phyloP scores from a whole-genome alignment of 352 stramenopile species.

The Globisporangium takayamanum region DNA sequence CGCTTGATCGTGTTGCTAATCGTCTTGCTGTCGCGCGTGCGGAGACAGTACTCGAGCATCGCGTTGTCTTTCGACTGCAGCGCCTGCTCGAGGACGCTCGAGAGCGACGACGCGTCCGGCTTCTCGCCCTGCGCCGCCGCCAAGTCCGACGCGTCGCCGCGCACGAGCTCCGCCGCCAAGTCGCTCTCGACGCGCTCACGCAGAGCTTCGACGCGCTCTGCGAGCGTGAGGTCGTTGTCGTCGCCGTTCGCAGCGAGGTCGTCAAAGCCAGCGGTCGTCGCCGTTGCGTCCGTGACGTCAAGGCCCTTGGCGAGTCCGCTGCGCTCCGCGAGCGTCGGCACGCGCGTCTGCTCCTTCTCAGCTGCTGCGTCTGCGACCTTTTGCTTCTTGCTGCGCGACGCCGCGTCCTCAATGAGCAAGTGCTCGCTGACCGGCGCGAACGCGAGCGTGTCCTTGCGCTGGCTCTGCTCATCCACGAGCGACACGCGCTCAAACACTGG shows the following conservation, averaged over 20 bases:
- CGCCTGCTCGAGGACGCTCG: constrained; percentile 75
- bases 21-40: constrained; percentile 69
- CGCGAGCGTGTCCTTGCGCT: constrained; percentile 47
- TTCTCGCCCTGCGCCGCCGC: constrained; percentile 28
- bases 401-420: constrained; percentile 44
- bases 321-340: constrained; percentile 69
- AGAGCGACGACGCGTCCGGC: constrained; percentile 78
- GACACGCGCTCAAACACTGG: constrained; percentile 72
- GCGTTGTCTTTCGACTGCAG: constrained; percentile 85
- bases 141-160: constrained; percentile 32
- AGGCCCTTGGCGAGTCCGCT: constrained; percentile 47
- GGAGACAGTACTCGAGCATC: constrained; percentile 79
- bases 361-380: constrained; percentile 37
- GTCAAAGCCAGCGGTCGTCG: constrained; percentile 28
- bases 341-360: constrained; percentile 50
- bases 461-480: constrained; percentile 46
- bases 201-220: constrained; percentile 69
- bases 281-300: constrained; percentile 53
- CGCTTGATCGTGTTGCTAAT: constrained; percentile 71
- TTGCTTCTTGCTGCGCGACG: constrained; percentile 49
- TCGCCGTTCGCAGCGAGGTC: constrained; percentile 35
- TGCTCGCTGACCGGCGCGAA: constrained; percentile 62
- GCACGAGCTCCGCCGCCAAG: constrained; percentile 51
- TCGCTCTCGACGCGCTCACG: constrained; percentile 71
- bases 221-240: constrained; percentile 59